phyloP scores from a whole-genome alignment of 2,329 filamentous ascomycete species.

The Gaeumannomyces tritici region DNA sequence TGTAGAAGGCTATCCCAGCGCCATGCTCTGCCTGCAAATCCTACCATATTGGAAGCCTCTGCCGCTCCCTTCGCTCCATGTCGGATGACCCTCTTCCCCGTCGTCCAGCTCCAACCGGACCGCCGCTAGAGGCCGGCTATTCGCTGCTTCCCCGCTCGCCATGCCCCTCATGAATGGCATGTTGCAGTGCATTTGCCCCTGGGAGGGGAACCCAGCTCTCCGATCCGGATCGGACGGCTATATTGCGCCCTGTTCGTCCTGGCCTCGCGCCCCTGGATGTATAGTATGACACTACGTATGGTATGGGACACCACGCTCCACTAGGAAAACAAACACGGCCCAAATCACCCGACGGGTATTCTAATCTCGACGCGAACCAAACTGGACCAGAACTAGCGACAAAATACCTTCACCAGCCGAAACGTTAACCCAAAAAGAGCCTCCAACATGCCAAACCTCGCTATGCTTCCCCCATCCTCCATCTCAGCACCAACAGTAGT shows the following conservation, averaged over 20 bases:
- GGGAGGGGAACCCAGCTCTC: neutral
- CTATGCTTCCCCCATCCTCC: neutral
- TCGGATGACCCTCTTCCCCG: no score
- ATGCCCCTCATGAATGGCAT: neutral
- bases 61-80: no score
- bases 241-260: neutral
- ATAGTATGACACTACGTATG: neutral
- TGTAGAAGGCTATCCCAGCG: neutral
- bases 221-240: neutral
- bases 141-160: neutral
- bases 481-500: constrained; percentile 17
- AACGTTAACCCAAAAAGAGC: neutral
- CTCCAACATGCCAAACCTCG: neutral
- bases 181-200: neutral
- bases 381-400: neutral
- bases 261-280: neutral
- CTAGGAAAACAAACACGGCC: neutral
- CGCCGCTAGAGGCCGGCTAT: neutral
- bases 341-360: neutral
- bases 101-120: neutral
- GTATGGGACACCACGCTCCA: no score
- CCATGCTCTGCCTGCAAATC: neutral
- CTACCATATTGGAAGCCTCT: neutral
- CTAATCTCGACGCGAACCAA: neutral
- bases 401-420: neutral